Evolutionary conservation across 78 protist species (phyloP), one percentile per base, ranked within the genome.

Genomic region (Dictyostelium capitatum): DNA sequence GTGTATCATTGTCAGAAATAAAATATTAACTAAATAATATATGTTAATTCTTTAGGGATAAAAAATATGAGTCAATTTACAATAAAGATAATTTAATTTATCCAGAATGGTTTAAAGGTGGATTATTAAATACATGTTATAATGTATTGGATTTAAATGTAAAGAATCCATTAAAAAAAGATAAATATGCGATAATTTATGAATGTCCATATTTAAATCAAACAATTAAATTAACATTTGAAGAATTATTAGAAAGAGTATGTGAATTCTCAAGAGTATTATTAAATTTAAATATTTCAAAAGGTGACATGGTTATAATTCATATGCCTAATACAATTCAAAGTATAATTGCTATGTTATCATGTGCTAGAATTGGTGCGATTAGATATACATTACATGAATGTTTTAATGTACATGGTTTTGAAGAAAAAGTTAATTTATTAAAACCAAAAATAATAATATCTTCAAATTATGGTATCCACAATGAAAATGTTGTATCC

Each of bases 351-450:
- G 95, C 97, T n/a, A 97, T 98, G 98, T 96, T 98, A 62, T 98
- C 99, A 65, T 97, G 98, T 77, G 97, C 99, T 59, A 73, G 98
- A n/a, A 83, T 98, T 46, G 99, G 99, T 54, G 98, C 98, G 2
- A 73, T 96, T 23, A 98, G 95, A 90, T 73, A 92, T 19, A 98
- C 97, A 10, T 96, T 95, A 4, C 95, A 95, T 80, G 97, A 85
- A 43, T 96, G 97, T 4, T 96, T 95, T 46, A 96, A 90, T 25
- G 7, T 95, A 7, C 23, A 4, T 5, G 95, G 79, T 19, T 56
- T 97, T 9, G 79, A 97, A 9, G 20, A 23, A 10, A 79, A 97
- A 37, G 93, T 97, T 17, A 80, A 79, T 6, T 92, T 91, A 75
- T 53, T 94, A 9, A 6, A 83, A 46, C 92, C 98, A 6, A 79